These are phyloP conservation scores for Acanthamoeba healyi DNA, from an alignment of 208 protist species.

Conservation along the genomic window DNA sequence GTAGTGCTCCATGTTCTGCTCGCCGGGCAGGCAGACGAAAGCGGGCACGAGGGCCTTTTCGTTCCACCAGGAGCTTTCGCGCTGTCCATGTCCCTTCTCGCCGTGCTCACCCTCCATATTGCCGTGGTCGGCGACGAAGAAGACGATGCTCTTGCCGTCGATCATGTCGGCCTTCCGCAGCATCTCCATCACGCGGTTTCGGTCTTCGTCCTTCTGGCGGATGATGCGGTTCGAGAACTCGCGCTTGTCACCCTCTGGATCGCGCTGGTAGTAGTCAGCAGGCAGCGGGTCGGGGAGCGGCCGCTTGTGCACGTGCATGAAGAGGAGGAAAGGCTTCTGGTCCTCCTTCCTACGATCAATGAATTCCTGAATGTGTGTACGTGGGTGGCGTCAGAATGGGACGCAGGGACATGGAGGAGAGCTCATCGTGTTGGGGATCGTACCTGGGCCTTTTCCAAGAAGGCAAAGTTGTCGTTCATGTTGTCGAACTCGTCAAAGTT, in stretches of 20 bases:
- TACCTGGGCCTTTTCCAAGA: constrained; percentile 46
- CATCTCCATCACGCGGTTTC: constrained; percentile 1
- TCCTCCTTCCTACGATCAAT: neutral
- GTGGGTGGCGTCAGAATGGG: no score
- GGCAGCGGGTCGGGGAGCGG: constrained; percentile 15
- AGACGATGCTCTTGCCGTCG: constrained; percentile 14
- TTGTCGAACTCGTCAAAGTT: constrained; percentile 69
- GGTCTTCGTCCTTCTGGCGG: constrained; percentile 51
- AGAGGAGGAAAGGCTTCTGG: constrained; percentile 12
- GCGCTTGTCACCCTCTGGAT: neutral
- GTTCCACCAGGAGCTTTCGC: constrained; percentile 70
- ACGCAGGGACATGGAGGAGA: no score
- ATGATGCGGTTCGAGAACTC: constrained; percentile 68
- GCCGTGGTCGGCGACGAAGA: constrained; percentile 24
- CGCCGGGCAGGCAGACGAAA: constrained; percentile 21
- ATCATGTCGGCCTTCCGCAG: constrained; percentile 6
- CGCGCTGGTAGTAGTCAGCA: constrained; percentile 15
- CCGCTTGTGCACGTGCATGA: constrained; percentile 45
- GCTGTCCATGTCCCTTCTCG: constrained; percentile 46
- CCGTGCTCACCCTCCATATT: constrained; percentile 71
- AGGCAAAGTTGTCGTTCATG: constrained; percentile 28
- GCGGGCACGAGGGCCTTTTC: constrained; percentile 18
- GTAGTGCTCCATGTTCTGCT: constrained; percentile 20
- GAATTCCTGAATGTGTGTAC: neutral
- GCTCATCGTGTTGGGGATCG: no score